Evolutionary conservation across 345 rosid species (phyloP).

Genomic region (Salix suchowensis): DNA sequence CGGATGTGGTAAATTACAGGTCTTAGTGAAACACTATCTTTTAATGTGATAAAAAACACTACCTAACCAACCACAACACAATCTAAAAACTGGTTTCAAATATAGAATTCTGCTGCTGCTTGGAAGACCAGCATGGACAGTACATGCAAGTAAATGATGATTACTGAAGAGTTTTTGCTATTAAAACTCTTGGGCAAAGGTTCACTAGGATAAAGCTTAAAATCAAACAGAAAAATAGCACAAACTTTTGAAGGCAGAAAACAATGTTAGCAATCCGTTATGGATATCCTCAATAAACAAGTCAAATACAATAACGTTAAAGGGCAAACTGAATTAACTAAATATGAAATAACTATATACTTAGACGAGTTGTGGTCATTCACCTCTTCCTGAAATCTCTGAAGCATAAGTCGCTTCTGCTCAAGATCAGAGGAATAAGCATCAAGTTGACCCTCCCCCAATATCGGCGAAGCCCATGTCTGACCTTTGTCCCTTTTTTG

Average conservation of each 20-base stretch:
- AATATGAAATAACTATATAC: no score
- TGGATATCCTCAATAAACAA: neutral
- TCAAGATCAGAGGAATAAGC: constrained; percentile 63
- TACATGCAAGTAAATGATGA: neutral
- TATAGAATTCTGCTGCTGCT: neutral
- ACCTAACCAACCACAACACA: no score
- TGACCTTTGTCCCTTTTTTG: constrained; percentile 91
- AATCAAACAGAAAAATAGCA: neutral
- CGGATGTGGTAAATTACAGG: neutral
- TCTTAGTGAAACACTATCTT: neutral
- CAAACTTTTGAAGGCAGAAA: neutral
- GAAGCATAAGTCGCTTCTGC: constrained; percentile 91
- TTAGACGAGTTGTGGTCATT: neutral
- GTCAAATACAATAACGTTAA: neutral
- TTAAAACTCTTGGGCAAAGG: neutral
- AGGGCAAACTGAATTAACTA: neutral
- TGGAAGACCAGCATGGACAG: neutral
- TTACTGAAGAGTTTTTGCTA: neutral
- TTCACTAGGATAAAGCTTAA: neutral
- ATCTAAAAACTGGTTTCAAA: neutral
- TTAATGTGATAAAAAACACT: neutral
- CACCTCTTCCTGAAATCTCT: constrained; percentile 97
- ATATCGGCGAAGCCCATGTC: constrained; percentile 82
- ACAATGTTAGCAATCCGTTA: neutral
- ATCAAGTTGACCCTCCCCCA: constrained; percentile 76